Percentiles rank a stretch among this genome's conserved stretches.
These are phyloP conservation scores for Lagenaria siceraria DNA, from an alignment of 306 rosid genomes.

Conservation along the genomic window DNA sequence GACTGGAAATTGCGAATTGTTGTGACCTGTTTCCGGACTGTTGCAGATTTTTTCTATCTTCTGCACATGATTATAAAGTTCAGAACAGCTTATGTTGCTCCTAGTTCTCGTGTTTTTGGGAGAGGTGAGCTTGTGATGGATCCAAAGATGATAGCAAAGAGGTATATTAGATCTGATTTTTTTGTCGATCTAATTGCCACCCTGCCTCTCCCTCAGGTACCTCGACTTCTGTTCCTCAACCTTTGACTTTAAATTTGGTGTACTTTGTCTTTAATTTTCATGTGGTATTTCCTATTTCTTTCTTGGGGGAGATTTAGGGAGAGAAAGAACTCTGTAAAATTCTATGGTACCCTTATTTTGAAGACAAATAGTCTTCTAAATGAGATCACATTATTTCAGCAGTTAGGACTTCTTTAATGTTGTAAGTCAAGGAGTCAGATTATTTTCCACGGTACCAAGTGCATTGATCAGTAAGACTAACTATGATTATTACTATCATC, in stretches of 20 bases:
- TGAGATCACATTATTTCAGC: not conserved
- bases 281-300: not conserved
- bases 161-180: conserved; percentile 83
- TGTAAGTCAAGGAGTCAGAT: not conserved
- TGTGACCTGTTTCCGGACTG: conserved; percentile 75
- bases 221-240: not conserved
- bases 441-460: not conserved
- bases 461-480: no score
- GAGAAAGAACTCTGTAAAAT: not conserved
- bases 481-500: not conserved
- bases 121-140: conserved; percentile 98
- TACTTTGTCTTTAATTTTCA: not conserved
- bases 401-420: not conserved
- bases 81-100: conserved; percentile 88
- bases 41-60: conserved; percentile 76
- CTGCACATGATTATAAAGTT: conserved; percentile 81
- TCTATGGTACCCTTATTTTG: not conserved
- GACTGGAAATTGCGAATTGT: conserved; percentile 56
- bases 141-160: conserved; percentile 72
- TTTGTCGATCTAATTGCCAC: conserved; percentile 84
- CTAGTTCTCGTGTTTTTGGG: conserved; percentile 88
- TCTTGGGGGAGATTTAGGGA: not conserved
- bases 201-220: conserved; percentile 93
- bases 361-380: not conserved
- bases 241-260: not conserved